These are phyloP conservation scores for Epichloe hybrida DNA, from an alignment of 2,329 filamentous ascomycete genomes.

Conservation along the genomic window DNA sequence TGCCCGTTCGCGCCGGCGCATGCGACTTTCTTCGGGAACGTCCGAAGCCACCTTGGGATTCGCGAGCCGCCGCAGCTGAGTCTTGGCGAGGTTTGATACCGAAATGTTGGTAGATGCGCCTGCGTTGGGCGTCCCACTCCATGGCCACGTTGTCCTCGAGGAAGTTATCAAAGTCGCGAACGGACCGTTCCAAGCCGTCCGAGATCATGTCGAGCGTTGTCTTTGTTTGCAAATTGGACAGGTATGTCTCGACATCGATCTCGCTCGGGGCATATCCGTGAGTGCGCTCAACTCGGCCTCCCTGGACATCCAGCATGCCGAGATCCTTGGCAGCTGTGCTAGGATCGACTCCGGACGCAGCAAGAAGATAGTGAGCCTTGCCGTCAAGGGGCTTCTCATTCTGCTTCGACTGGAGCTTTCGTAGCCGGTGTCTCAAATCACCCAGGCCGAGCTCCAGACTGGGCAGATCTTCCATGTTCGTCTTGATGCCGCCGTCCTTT, in stretches of 20 bases:
- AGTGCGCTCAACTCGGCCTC: constrained; percentile 30
- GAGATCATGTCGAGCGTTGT: constrained; percentile 84
- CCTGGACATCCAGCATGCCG: constrained; percentile 56
- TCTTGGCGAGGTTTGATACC: constrained; percentile 58
- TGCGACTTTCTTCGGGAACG: constrained; percentile 38
- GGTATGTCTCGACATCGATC: constrained; percentile 63
- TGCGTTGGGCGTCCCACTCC: constrained; percentile 91
- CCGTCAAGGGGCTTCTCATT: constrained; percentile 39
- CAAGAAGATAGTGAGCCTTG: constrained; percentile 78
- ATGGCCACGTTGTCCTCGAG: constrained; percentile 88
- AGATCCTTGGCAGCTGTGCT: constrained; percentile 77
- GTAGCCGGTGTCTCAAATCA: constrained; percentile 78
- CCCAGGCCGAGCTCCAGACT: constrained; percentile 82
- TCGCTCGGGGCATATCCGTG: constrained; percentile 34
- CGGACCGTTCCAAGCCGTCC: constrained; percentile 78
- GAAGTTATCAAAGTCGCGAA: constrained; percentile 84
- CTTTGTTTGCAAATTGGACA: constrained; percentile 77
- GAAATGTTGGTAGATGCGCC: constrained; percentile 91
- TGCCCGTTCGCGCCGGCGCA: constrained; percentile 37
- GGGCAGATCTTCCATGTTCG: constrained; percentile 66
- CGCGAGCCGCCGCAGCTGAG: constrained; percentile 24
- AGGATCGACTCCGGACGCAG: constrained; percentile 84
- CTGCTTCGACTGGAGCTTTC: constrained; percentile 54
- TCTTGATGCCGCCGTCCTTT: constrained; percentile 55
- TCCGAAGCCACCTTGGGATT: constrained; percentile 44